A percentile compares a stretch with the other conserved stretches of the same genome.
phyloP scores from a whole-genome alignment of 2,329 filamentous ascomycete species.

The Stromatinia cepivora region DNA sequence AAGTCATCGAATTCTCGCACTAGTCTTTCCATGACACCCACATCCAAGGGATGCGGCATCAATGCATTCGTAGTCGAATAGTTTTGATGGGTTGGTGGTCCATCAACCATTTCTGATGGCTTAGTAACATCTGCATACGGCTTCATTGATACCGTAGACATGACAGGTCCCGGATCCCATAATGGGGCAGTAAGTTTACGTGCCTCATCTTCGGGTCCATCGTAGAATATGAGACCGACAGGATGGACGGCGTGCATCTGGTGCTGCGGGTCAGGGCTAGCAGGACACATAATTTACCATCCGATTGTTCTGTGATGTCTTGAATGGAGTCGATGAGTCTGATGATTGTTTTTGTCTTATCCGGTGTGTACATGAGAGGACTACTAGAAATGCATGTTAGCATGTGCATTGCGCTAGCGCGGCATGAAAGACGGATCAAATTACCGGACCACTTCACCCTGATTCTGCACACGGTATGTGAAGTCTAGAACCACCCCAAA shows the following conservation, averaged over 20 bases:
- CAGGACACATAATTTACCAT: background rate
- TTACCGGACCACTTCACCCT: background rate
- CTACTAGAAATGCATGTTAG: background rate
- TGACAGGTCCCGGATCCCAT: background rate
- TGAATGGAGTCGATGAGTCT: background rate
- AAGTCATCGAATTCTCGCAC: background rate
- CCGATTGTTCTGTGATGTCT: background rate
- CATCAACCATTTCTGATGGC: background rate
- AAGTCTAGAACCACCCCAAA: background rate
- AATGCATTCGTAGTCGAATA: background rate
- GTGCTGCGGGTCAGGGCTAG: background rate
- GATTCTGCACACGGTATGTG: background rate
- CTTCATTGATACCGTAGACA: background rate
- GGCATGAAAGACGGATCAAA: background rate
- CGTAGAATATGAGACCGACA: background rate
- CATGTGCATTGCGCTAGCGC: background rate
- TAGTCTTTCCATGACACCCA: background rate
- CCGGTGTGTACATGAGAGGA: background rate
- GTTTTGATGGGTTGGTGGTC: background rate
- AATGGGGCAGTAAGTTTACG: background rate
- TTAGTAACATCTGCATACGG: background rate
- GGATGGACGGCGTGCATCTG: background rate
- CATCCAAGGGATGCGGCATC: background rate
- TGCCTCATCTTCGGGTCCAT: background rate
- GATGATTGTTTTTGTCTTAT: background rate